These are phyloP conservation scores for Thyridium curvatum DNA, from an alignment of 2,329 filamentous ascomycete genomes.

Conservation along the genomic window DNA sequence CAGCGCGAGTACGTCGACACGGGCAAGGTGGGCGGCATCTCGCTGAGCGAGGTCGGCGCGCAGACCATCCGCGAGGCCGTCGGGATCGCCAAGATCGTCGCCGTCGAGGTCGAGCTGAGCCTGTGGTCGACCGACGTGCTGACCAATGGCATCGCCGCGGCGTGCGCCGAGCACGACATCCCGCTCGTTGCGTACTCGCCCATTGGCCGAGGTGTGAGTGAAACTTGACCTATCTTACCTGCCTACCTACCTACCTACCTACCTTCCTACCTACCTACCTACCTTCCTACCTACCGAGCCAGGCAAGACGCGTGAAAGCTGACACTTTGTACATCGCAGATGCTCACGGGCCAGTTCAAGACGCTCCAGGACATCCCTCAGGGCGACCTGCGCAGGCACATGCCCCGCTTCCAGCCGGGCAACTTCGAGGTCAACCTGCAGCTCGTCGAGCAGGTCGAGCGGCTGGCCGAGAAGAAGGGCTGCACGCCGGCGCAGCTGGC, in stretches of 20 bases:
- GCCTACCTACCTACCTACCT: too few relatives aligned
- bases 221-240: too few relatives aligned
- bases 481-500: slow-evolving; percentile 45
- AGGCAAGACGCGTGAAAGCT: too few relatives aligned
- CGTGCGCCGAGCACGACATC: slow-evolving; percentile 46
- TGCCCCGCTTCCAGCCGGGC: slow-evolving; percentile 42
- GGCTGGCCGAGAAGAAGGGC: slow-evolving; percentile 38
- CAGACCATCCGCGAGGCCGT: slow-evolving; percentile 41
- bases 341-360: slow-evolving; percentile 12
- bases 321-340: background rate
- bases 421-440: slow-evolving; percentile 47
- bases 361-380: slow-evolving; percentile 36
- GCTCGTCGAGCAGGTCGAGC: slow-evolving; percentile 38
- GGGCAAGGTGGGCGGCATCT: slow-evolving; percentile 44
- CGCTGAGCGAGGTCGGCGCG: slow-evolving; percentile 44
- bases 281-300: too few relatives aligned
- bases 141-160: slow-evolving; percentile 41
- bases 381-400: slow-evolving; percentile 10
- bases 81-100: slow-evolving; percentile 34
- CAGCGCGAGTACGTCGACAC: slow-evolving; percentile 42
- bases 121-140: slow-evolving; percentile 42
- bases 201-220: slow-evolving; percentile 44
- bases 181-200: slow-evolving; percentile 54
- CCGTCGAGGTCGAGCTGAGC: slow-evolving; percentile 49
- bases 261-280: too few relatives aligned